Percentiles rank a stretch among this genome's conserved stretches.
These are phyloP conservation scores for Senna siamea DNA, from an alignment of 306 rosid species.

Conservation along the genomic window DNA sequence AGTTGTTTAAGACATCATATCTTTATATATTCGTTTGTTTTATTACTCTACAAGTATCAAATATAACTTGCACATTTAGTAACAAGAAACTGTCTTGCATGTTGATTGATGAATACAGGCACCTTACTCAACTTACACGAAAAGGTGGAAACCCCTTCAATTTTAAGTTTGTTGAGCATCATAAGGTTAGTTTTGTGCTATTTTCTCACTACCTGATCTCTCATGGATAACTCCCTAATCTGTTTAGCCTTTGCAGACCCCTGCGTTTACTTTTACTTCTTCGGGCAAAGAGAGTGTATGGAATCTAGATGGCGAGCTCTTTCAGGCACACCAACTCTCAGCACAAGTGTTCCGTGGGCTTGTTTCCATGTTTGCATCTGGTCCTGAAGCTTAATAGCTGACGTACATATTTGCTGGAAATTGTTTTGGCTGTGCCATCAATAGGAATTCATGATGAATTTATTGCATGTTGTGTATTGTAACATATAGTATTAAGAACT, in stretches of 20 bases:
- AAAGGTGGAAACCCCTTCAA: conserved; percentile 84
- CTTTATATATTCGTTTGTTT: not conserved
- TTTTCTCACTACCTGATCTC: conserved; percentile 1
- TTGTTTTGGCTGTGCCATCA: conserved; percentile 25
- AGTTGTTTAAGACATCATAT: conserved; percentile 2
- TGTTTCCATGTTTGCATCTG: conserved; percentile 77
- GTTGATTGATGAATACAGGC: conserved; percentile 59
- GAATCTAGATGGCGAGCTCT: conserved; percentile 88
- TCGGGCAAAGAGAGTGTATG: conserved; percentile 78
- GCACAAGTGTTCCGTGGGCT: conserved; percentile 93
- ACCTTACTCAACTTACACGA: conserved; percentile 80
- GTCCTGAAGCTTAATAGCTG: conserved; percentile 69
- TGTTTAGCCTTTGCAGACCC: conserved; percentile 51
- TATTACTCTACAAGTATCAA: not conserved
- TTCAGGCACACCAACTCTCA: conserved; percentile 87
- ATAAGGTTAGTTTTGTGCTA: conserved; percentile 61
- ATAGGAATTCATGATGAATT: conserved; percentile 23
- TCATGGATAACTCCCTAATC: not conserved
- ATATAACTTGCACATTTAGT: conserved; percentile 21
- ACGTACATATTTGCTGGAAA: not conserved
- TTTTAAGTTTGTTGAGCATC: conserved; percentile 87
- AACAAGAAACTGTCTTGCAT: conserved; percentile 2
- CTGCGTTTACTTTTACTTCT: conserved; percentile 82
- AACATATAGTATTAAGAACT: conserved; percentile 20
- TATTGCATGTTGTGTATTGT: not conserved